These are phyloP conservation scores for Calonectria fujianensis DNA, from an alignment of 2,329 filamentous ascomycete species.

Conservation along the genomic window DNA sequence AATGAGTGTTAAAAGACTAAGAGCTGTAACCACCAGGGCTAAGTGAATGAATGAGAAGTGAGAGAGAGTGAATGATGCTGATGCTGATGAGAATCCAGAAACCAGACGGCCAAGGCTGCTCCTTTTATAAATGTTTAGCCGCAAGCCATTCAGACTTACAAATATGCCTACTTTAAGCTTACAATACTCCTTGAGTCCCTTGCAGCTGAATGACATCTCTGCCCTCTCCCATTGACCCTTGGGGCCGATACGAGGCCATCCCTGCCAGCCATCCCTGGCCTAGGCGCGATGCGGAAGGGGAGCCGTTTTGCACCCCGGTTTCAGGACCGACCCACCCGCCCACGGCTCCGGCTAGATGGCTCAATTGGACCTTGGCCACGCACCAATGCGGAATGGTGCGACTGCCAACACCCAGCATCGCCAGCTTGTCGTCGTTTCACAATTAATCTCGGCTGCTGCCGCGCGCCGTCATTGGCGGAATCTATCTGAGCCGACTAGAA, in stretches of 20 bases:
- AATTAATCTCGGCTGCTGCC: slow-evolving; percentile 22
- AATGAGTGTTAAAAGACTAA: slow-evolving; percentile 42
- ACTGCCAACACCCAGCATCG: not conserved
- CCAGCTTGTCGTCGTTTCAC: slow-evolving; percentile 11
- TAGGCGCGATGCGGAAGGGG: slow-evolving; percentile 20
- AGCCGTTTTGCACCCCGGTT: slow-evolving; percentile 14
- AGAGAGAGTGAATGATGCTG: slow-evolving; percentile 26
- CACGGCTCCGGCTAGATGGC: not conserved
- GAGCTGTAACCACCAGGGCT: slow-evolving; percentile 50
- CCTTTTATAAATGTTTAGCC: slow-evolving; percentile 18
- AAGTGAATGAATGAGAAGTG: slow-evolving; percentile 39
- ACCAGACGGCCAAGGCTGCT: not conserved
- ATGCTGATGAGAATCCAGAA: slow-evolving; percentile 22
- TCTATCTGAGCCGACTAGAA: not conserved
- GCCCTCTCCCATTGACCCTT: not conserved
- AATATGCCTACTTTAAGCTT: slow-evolving; percentile 18
- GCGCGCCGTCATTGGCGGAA: slow-evolving; percentile 14
- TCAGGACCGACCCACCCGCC: slow-evolving; percentile 27
- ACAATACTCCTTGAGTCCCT: not conserved
- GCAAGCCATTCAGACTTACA: not conserved
- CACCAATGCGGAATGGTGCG: slow-evolving; percentile 29
- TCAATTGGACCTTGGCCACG: not conserved
- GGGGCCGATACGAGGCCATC: slow-evolving; percentile 22
- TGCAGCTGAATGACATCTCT: slow-evolving; percentile 16
- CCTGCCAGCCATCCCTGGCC: not conserved